Conservation (phyloP, 495 filamentous ascomycete genomes). For the Umbilicaria muhlenbergii region DNA sequence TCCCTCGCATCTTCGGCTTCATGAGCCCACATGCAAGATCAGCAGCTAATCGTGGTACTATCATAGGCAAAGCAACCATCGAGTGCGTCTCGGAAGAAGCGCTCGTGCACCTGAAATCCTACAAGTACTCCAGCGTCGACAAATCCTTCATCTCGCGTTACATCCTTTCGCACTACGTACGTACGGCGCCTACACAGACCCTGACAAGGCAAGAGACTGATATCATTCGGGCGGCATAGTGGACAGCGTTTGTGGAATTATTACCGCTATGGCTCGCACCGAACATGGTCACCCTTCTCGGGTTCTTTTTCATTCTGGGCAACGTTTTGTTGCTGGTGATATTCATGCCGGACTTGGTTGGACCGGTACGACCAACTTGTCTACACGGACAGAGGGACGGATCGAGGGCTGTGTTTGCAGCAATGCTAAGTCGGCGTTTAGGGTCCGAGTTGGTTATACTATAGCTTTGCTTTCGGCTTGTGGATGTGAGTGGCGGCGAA, state of each 20-base stretch:
- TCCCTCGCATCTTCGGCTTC: no score
- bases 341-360: constrained; percentile 79
- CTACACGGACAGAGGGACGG: neutral
- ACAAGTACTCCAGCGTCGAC: constrained; percentile 95
- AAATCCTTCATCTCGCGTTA: constrained; percentile 90
- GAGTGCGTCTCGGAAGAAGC: constrained; percentile 54
- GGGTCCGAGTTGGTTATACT: constrained; percentile 86
- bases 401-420: constrained; percentile 8
- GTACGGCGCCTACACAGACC: constrained; percentile 12
- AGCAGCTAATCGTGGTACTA: no score
- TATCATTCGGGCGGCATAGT: constrained; percentile 32
- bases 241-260: constrained; percentile 91
- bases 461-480: constrained; percentile 81
- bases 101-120: constrained; percentile 71
- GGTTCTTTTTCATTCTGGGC: constrained; percentile 82
- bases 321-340: constrained; percentile 72
- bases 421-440: constrained; percentile 22
- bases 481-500: constrained; percentile 52
- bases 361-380: constrained; percentile 52
- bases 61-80: constrained; percentile 28
- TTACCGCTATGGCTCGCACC: constrained; percentile 92
- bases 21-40: no score
- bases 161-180: constrained; percentile 87
- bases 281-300: constrained; percentile 91
- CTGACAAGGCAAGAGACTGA: neutral